Evolutionary conservation across 2,329 filamentous ascomycete species (phyloP), one percentile per base, ranked within the genome.

Genomic region (Raffaelea albimanens): DNA sequence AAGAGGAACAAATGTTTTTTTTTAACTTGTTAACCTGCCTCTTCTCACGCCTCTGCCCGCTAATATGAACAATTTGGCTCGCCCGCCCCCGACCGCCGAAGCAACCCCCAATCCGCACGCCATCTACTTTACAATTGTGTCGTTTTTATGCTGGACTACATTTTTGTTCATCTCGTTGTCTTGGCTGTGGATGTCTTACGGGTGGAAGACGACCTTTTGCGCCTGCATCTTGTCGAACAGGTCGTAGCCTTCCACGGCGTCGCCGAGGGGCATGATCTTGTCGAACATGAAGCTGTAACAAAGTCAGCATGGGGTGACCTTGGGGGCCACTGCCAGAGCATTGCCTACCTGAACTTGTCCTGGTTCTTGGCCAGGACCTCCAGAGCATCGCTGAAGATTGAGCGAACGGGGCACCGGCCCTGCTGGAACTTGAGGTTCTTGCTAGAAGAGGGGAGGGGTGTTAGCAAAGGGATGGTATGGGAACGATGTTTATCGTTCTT

Each of bases 351-450:
- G 47, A 87, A 68, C 47, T 78, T 66, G 58, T 85, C 65, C 58
- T 87, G 82, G 50, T 81, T 83, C 62, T 78, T 76, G 56, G 77
- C 78, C 50, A 89, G 63, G 50, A 85, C 65, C 23, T 75, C 69
- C 41, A 88, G 67, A 10, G 85, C 80, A 50, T 83, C 72, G 13
- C 74, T 66, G 56, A 87, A 86, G 49, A 87, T 76, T 33, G 79
- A 82, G 47, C 83, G 73, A 14, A 89, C 85, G 3, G 85, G 85
- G 59, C 84, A 89, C 47, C 85, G 72, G 5, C 85, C 85, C 81
- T 88, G 87, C 62, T 86, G 82, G 29, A 88, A 56, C 40, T 75
- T 78, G 50, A 89, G 56, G 53, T 89, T 89, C 64, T 89, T 89
- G 43, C 77, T 76, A 56, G 9, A 21, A 21, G 8, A 43, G n/a